Evolutionary conservation across 2,329 filamentous ascomycete species (phyloP).

Genomic region (Fusarium dlaminii): DNA sequence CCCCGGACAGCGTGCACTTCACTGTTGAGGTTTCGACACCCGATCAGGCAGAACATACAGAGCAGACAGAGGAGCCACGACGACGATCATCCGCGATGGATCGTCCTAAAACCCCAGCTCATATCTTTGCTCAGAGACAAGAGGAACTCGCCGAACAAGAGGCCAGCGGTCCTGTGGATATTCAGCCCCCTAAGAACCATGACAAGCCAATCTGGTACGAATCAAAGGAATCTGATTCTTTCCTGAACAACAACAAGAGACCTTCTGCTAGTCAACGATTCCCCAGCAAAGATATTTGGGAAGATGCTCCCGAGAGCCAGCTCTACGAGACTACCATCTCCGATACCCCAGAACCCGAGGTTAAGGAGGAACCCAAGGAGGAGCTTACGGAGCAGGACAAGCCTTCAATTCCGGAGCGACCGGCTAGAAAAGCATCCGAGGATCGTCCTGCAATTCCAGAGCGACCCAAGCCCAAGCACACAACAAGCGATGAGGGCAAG

Average conservation of each 20-base stretch:
- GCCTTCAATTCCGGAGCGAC: conserved; percentile 46
- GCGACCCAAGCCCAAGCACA: conserved; percentile 63
- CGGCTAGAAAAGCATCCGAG: conserved; percentile 51
- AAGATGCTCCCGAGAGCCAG: conserved; percentile 87
- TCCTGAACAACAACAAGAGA: conserved; percentile 59
- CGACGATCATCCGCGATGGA: conserved; percentile 45
- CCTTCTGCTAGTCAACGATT: conserved; percentile 76
- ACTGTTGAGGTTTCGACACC: conserved; percentile 87
- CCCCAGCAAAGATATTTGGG: conserved; percentile 93
- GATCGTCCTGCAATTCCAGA: conserved; percentile 60
- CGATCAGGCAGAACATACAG: conserved; percentile 54
- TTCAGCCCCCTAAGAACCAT: conserved; percentile 43
- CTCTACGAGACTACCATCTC: conserved; percentile 79
- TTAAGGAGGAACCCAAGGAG: conserved; percentile 38
- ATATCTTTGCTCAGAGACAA: conserved; percentile 72
- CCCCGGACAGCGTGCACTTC: conserved; percentile 83
- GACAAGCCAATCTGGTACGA: conserved; percentile 56
- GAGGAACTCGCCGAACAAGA: conserved; percentile 72
- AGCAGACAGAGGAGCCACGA: conserved; percentile 52
- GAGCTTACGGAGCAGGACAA: conserved; percentile 40
- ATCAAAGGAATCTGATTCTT: conserved; percentile 52
- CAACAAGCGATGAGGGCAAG: conserved; percentile 50
- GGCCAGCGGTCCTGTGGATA: conserved; percentile 42
- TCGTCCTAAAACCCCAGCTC: conserved; percentile 65
- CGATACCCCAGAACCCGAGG: conserved; percentile 40